These are phyloP conservation scores for Phialophora expanda DNA, from an alignment of 2,329 filamentous ascomycete genomes.

Conservation along the genomic window DNA sequence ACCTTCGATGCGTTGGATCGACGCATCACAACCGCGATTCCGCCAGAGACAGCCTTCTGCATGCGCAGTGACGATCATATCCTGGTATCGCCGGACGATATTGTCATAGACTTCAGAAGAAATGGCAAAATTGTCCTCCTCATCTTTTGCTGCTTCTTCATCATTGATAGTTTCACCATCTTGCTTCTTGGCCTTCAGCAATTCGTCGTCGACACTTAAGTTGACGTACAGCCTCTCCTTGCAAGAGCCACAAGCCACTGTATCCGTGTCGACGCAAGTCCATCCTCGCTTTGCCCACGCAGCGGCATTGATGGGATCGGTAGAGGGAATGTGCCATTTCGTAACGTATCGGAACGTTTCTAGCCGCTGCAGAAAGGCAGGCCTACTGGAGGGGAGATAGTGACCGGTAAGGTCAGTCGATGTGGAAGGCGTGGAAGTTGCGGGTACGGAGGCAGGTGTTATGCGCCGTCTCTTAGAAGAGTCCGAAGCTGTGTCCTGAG, in stretches of 20 bases:
- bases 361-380: slow-evolving; percentile 78
- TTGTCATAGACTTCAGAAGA: slow-evolving; percentile 58
- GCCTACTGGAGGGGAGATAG: slow-evolving; percentile 85
- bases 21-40: slow-evolving; percentile 80
- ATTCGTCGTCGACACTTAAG: slow-evolving; percentile 61
- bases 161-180: slow-evolving; percentile 47
- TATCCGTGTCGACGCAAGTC: slow-evolving; percentile 81
- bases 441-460: slow-evolving; percentile 30
- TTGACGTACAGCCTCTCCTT: slow-evolving; percentile 83
- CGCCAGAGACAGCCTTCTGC: slow-evolving; percentile 84
- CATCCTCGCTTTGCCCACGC: slow-evolving; percentile 95
- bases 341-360: slow-evolving; percentile 90
- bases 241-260: slow-evolving; percentile 84
- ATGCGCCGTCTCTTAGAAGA: slow-evolving; percentile 38
- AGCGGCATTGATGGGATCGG: slow-evolving; percentile 81
- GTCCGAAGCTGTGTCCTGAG: slow-evolving; percentile 31
- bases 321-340: slow-evolving; percentile 85
- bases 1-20: slow-evolving; percentile 67
- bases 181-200: slow-evolving; percentile 33
- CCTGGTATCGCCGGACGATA: slow-evolving; percentile 75
- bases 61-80: slow-evolving; percentile 76
- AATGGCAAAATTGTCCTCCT: slow-evolving; percentile 30
- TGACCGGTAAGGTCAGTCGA: slow-evolving; percentile 59
- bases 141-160: slow-evolving; percentile 47
- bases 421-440: slow-evolving; percentile 42